phyloP scores from a whole-genome alignment of 1,284 basidiomycete species.

The Abortiporus biennis region DNA sequence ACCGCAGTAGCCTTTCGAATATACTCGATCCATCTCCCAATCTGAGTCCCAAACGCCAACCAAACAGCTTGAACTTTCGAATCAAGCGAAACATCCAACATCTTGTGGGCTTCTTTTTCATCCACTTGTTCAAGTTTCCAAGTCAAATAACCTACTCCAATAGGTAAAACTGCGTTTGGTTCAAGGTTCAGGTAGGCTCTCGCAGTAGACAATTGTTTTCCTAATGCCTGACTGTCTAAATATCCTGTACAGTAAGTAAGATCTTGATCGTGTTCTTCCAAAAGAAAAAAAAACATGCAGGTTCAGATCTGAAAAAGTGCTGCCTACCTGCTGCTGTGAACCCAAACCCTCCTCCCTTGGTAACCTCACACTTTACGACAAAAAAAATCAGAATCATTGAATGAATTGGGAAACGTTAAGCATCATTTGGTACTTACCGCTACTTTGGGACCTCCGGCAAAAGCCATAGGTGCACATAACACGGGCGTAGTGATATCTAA shows the following conservation, averaged over 20 bases:
- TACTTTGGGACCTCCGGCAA: conserved; percentile 53
- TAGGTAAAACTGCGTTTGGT: conserved; percentile 36
- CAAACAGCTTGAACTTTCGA: conserved; percentile 60
- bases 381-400: too few relatives aligned
- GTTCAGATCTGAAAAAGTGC: not conserved
- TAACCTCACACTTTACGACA: conserved; percentile 35
- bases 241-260: conserved; percentile 32
- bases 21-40: conserved; percentile 53
- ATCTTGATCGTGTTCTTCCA: not conserved
- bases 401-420: too few relatives aligned
- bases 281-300: not conserved
- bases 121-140: conserved; percentile 63
- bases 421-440: conserved; percentile 44
- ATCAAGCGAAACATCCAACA: conserved; percentile 48
- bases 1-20: conserved; percentile 46
- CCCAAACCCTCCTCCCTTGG: conserved; percentile 63
- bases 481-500: conserved; percentile 35
- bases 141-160: conserved; percentile 69
- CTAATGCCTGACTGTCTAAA: conserved; percentile 33
- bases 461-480: conserved; percentile 63
- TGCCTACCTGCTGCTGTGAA: conserved; percentile 53
- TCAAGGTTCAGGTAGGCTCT: conserved; percentile 30
- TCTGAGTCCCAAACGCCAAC: conserved; percentile 61
- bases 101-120: conserved; percentile 27
- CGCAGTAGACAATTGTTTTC: conserved; percentile 42